These are phyloP conservation scores for Gossypium lobatum DNA, from an alignment of 441 rosid genomes.

Conservation along the genomic window DNA sequence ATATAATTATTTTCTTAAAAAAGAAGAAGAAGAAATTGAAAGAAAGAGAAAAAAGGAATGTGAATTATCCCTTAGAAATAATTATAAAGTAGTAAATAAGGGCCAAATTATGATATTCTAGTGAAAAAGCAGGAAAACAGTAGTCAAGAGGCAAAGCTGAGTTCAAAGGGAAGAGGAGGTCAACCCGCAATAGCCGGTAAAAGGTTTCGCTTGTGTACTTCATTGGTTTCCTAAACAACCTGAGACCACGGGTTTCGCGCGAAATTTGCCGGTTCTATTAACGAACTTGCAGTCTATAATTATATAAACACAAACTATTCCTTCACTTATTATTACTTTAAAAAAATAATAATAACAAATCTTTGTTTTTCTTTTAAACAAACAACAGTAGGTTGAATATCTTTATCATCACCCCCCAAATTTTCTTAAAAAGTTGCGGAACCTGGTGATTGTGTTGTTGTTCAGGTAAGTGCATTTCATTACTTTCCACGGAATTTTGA, in stretches of 20 bases:
- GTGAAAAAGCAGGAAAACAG: neutral
- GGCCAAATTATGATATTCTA: too few species aligned
- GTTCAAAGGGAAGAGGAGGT: neutral
- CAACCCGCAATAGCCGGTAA: slow-evolving; percentile 36
- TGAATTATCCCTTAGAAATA: too few species aligned
- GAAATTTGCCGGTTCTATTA: slow-evolving; percentile 34
- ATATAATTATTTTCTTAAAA: too few species aligned
- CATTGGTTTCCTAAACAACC: slow-evolving; percentile 26
- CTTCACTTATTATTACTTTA: neutral
- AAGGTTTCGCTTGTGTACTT: neutral
- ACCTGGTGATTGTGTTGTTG: slow-evolving; percentile 73
- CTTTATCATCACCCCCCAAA: neutral
- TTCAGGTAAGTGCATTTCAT: slow-evolving; percentile 34
- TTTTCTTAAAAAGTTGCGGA: slow-evolving; percentile 47
- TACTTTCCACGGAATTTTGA: neutral
- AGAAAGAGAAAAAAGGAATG: too few species aligned
- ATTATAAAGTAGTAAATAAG: too few species aligned
- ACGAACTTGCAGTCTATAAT: slow-evolving; percentile 23
- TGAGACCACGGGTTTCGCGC: slow-evolving; percentile 45
- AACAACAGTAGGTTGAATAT: neutral
- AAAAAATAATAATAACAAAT: neutral
- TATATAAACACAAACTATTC: neutral
- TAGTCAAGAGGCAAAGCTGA: neutral
- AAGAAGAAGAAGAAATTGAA: too few species aligned
- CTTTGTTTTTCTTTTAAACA: neutral